phyloP scores from a whole-genome alignment of 1,284 basidiomycete genomes.

The Apiotrichum brassicae region DNA sequence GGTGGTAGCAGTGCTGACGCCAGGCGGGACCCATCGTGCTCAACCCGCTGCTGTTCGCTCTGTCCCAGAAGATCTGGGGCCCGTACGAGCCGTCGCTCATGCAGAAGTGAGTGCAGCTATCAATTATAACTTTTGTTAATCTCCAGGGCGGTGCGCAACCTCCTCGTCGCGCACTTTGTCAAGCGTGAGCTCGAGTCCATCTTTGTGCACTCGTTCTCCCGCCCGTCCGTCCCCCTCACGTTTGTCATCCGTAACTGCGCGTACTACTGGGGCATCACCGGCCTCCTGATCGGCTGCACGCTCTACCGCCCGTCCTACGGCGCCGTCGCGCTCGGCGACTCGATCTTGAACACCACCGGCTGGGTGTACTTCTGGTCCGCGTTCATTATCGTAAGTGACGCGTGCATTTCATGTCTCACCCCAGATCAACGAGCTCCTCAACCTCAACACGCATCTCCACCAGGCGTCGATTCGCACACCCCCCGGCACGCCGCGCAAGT shows the following conservation, averaged over 20 bases:
- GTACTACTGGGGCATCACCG: slow-evolving; percentile 81
- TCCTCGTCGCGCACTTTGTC: slow-evolving; percentile 78
- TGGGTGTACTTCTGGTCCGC: slow-evolving; percentile 65
- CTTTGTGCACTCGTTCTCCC: slow-evolving; percentile 91
- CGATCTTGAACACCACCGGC: slow-evolving; percentile 58
- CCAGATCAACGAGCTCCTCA: slow-evolving; percentile 81
- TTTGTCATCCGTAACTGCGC: slow-evolving; percentile 86
- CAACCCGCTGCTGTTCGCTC: slow-evolving; percentile 78
- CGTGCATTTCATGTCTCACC: not conserved
- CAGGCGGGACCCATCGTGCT: slow-evolving; percentile 85
- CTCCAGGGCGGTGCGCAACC: slow-evolving; percentile 65
- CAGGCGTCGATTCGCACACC: slow-evolving; percentile 75
- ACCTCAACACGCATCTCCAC: slow-evolving; percentile 74
- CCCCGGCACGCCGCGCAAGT: slow-evolving; percentile 70
- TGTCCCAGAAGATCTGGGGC: slow-evolving; percentile 45
- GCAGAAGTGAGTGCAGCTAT: slow-evolving; percentile 28
- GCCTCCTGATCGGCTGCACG: slow-evolving; percentile 68
- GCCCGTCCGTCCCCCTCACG: slow-evolving; percentile 82
- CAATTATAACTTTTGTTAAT: not conserved
- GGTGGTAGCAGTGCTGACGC: slow-evolving; percentile 6
- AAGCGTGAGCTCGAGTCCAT: slow-evolving; percentile 93
- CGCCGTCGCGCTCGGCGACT: slow-evolving; percentile 60
- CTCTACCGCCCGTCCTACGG: slow-evolving; percentile 65
- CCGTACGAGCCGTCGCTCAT: slow-evolving; percentile 31
- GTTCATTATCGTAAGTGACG: slow-evolving; percentile 65